phyloP scores from a whole-genome alignment of 805 yeast genomes.

The Candida adriatica region DNA sequence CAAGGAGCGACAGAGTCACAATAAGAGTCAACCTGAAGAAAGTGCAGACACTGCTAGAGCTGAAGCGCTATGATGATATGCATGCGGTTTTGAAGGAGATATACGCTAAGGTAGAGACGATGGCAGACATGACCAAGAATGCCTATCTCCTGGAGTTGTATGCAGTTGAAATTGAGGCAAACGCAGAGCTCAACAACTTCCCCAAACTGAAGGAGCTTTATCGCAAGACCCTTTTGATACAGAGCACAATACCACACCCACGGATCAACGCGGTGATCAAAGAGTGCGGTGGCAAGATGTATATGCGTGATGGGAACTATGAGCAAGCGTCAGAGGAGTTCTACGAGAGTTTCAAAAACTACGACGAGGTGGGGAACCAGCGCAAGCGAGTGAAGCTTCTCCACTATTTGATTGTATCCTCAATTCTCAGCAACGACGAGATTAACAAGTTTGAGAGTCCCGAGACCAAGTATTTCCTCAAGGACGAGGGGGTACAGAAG shows the following conservation, averaged over 20 bases:
- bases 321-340: slow-evolving; percentile 48
- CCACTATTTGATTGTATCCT: slow-evolving; percentile 53
- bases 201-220: slow-evolving; percentile 41
- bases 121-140: slow-evolving; percentile 38
- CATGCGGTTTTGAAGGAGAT: slow-evolving; percentile 28
- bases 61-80: slow-evolving; percentile 28
- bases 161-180: slow-evolving; percentile 57
- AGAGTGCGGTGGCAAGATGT: slow-evolving; percentile 70
- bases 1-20: slow-evolving; percentile 35
- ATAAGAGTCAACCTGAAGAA: slow-evolving; percentile 41
- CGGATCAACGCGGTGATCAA: slow-evolving; percentile 64
- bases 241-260: slow-evolving; percentile 70
- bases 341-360: slow-evolving; percentile 50
- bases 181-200: slow-evolving; percentile 32
- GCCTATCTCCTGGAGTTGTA: slow-evolving; percentile 54
- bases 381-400: slow-evolving; percentile 49
- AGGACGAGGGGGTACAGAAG: slow-evolving; percentile 16
- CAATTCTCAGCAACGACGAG: slow-evolving; percentile 47
- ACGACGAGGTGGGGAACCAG: slow-evolving; percentile 61
- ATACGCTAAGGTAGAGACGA: slow-evolving; percentile 30
- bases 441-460: slow-evolving; percentile 26
- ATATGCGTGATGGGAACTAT: slow-evolving; percentile 53
- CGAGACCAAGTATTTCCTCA: slow-evolving; percentile 23
- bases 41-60: slow-evolving; percentile 30
- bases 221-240: slow-evolving; percentile 37